Evolutionary conservation across 129 eudicot genomes (phyloP).

Genomic region (Flaveria bidentis): DNA sequence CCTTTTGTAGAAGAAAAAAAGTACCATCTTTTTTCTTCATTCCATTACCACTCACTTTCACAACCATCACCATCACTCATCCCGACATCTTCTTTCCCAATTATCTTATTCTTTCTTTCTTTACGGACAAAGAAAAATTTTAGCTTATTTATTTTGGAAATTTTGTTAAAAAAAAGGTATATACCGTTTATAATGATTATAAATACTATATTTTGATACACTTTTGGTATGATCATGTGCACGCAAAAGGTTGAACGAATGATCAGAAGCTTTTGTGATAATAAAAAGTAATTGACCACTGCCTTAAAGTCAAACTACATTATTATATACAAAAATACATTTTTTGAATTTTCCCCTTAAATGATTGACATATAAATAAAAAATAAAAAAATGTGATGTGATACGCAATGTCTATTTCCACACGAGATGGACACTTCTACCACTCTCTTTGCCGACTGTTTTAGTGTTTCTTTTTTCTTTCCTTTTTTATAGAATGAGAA

Average conservation of each 20-base stretch:
- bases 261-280: constrained; percentile 12
- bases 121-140: not conserved
- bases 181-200: not conserved
- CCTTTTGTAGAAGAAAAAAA: not conserved
- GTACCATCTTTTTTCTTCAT: not conserved
- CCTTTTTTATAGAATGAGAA: not conserved
- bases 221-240: constrained; percentile 23
- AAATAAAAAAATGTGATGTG: constrained; percentile 13
- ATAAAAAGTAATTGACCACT: constrained; percentile 32
- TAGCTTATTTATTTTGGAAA: not conserved
- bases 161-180: not conserved
- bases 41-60: constrained; percentile 7
- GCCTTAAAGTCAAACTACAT: constrained; percentile 27
- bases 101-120: not conserved
- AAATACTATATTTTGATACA: constrained; percentile 18
- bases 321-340: constrained; percentile 11
- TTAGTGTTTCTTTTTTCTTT: not conserved
- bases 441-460: constrained; percentile 41
- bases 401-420: constrained; percentile 20
- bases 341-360: constrained; percentile 17
- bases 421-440: constrained; percentile 33
- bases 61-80: constrained; percentile 23
- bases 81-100: constrained; percentile 16
- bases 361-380: constrained; percentile 16
- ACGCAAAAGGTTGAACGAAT: constrained; percentile 26